phyloP scores from a whole-genome alignment of 768 basidiomycete species.

The Cystobasidium onofrii region DNA sequence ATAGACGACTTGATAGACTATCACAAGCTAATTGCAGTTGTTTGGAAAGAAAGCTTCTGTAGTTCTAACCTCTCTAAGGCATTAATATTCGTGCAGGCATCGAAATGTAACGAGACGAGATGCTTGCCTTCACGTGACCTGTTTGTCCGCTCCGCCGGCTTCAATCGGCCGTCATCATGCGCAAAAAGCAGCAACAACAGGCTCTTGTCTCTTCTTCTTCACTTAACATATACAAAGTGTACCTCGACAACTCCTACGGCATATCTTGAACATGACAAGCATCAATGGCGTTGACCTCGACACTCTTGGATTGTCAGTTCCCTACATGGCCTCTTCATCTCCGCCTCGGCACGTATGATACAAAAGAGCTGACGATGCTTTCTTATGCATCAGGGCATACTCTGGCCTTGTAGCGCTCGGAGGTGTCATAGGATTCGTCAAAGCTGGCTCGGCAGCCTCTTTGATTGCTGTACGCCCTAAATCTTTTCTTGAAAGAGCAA shows the following conservation, averaged over 20 bases:
- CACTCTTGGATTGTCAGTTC: constrained; percentile 2
- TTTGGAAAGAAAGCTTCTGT: too few species aligned
- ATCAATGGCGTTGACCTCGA: not conserved
- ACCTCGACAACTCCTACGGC: not conserved
- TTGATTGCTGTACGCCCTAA: constrained; percentile 8
- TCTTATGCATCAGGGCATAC: not conserved
- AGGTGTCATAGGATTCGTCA: constrained; percentile 13
- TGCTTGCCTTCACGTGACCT: not conserved
- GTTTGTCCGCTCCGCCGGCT: not conserved
- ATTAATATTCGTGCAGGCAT: too few species aligned
- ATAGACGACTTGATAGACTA: too few species aligned
- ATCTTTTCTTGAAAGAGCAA: too few species aligned
- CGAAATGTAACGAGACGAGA: not conserved
- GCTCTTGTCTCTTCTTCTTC: not conserved
- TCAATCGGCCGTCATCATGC: not conserved
- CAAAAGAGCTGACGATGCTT: not conserved
- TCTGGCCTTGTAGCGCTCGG: constrained; percentile 19
- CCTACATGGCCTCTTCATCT: not conserved
- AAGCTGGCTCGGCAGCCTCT: constrained; percentile 13
- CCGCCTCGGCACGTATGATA: too few species aligned
- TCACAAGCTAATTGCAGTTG: too few species aligned
- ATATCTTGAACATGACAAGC: not conserved
- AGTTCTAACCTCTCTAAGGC: too few species aligned
- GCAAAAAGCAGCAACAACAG: too few species aligned
- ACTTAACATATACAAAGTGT: not conserved